phyloP scores from a whole-genome alignment of 192 early-diverging fungal genomes.

The Backusella westeae region DNA sequence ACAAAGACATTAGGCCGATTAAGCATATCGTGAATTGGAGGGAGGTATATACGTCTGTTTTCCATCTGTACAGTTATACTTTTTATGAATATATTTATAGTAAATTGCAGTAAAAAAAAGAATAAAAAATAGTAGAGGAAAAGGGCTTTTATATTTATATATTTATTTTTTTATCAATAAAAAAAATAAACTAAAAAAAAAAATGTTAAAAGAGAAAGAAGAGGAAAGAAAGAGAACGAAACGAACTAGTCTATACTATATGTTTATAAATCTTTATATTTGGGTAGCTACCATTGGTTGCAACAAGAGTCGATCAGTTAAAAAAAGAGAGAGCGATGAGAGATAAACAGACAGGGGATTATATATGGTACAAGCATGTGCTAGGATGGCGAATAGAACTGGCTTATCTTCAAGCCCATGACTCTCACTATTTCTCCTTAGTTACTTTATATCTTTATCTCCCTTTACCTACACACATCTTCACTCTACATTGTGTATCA shows the following conservation, averaged over 20 bases:
- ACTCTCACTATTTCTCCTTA: background rate
- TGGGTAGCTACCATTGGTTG: background rate
- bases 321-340: background rate
- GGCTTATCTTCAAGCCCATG: background rate
- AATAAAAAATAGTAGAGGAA: background rate
- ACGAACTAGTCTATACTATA: background rate
- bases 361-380: constrained; percentile 7
- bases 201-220: background rate
- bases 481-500: background rate
- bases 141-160: background rate
- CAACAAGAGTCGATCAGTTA: background rate
- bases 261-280: background rate
- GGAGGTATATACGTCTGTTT: background rate
- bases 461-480: background rate
- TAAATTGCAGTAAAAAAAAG: background rate
- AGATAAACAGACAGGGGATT: background rate
- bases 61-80: constrained; percentile 4
- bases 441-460: background rate
- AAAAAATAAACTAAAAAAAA: constrained; percentile 8
- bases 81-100: constrained; percentile 4
- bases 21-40: constrained; percentile 16
- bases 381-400: background rate
- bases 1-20: background rate
- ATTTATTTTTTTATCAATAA: background rate
- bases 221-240: background rate